Evolutionary conservation across 805 yeast genomes (phyloP).

Genomic region (Clavispora carvajalis): DNA sequence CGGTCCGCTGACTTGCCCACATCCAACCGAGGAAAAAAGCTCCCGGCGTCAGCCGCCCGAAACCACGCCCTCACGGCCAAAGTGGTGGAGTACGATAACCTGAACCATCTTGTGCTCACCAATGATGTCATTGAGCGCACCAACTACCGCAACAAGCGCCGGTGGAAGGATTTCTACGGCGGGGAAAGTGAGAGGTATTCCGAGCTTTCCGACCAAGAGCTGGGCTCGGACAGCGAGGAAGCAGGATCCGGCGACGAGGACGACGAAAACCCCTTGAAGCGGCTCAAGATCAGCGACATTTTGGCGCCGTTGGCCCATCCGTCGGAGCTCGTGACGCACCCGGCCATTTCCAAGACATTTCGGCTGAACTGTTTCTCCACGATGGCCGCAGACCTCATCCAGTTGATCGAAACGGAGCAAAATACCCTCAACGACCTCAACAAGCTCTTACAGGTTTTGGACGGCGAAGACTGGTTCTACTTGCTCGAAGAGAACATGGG

Average conservation of each 20-base stretch:
- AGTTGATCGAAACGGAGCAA: conserved; percentile 78
- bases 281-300: conserved; percentile 37
- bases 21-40: conserved; percentile 31
- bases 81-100: conserved; percentile 36
- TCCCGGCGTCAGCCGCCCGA: conserved; percentile 12
- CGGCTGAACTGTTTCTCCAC: conserved; percentile 44
- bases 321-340: conserved; percentile 68
- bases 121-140: conserved; percentile 29
- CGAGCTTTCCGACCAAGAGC: neutral
- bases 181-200: conserved; percentile 1
- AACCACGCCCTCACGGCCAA: conserved; percentile 24
- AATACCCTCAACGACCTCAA: conserved; percentile 65
- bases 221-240: conserved; percentile 3
- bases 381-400: conserved; percentile 69
- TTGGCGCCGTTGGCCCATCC: conserved; percentile 79
- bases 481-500: conserved; percentile 59
- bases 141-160: conserved; percentile 27
- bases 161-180: conserved; percentile 28
- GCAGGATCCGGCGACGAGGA: conserved; percentile 16
- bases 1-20: conserved; percentile 8
- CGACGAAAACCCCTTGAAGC: conserved; percentile 23
- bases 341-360: conserved; percentile 63
- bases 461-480: conserved; percentile 81
- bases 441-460: conserved; percentile 66
- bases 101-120: conserved; percentile 30